Percentiles rank a stretch among this genome's conserved stretches.
phyloP scores from a whole-genome alignment of 805 yeast species.

The Maudiozyma serrabonitensis region DNA sequence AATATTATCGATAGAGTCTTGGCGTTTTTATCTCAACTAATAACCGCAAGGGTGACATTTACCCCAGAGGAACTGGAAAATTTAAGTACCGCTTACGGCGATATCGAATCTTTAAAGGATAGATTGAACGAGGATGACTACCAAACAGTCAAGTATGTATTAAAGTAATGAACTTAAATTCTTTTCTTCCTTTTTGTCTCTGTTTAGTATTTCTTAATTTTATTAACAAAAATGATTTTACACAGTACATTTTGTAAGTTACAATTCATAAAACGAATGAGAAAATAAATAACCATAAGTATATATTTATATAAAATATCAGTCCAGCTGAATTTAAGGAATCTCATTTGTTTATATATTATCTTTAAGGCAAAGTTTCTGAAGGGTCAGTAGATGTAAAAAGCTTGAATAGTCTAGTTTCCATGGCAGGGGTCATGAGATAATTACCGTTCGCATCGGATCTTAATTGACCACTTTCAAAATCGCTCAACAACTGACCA shows the following conservation, averaged over 20 bases:
- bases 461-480: conserved; percentile 29
- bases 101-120: conserved; percentile 36
- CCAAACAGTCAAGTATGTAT: conserved; percentile 39
- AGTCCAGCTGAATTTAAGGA: neutral
- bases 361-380: conserved; percentile 24
- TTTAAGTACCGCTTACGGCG: conserved; percentile 31
- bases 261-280: conserved; percentile 25
- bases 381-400: conserved; percentile 44
- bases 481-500: conserved; percentile 22
- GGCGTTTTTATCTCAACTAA: conserved; percentile 39
- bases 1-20: conserved; percentile 50
- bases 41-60: conserved; percentile 38
- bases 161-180: conserved; percentile 3
- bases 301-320: neutral
- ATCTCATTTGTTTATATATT: neutral
- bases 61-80: conserved; percentile 33
- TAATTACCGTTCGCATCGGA: conserved; percentile 36
- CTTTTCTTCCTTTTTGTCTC: too few species aligned
- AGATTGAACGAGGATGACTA: conserved; percentile 47
- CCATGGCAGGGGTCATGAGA: conserved; percentile 42
- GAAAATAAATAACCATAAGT: conserved; percentile 1
- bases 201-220: neutral
- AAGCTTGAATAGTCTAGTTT: conserved; percentile 37
- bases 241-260: conserved; percentile 30
- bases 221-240: neutral